phyloP scores from a whole-genome alignment of 2,329 filamentous ascomycete species.

The Aspergillus fumigatiaffinis region DNA sequence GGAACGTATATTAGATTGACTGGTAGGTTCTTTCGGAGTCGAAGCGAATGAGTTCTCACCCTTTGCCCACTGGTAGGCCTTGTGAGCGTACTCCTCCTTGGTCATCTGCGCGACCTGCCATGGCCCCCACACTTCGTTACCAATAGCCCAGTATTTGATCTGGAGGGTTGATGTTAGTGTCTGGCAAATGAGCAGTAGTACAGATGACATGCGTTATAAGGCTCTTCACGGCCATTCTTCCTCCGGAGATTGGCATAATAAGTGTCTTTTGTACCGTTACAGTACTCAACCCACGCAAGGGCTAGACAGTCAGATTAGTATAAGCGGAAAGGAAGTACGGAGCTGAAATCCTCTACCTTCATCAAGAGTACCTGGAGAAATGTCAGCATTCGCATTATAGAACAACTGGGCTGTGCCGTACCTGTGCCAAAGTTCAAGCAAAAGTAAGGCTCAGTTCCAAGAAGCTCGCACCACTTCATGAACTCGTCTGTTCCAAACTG shows the following conservation, averaged over 20 bases:
- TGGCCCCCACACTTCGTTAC: slow-evolving; percentile 65
- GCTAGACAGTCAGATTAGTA: slow-evolving; percentile 33
- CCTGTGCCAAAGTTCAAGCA: slow-evolving; percentile 79
- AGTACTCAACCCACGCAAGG: slow-evolving; percentile 80
- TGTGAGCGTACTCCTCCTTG: slow-evolving; percentile 56
- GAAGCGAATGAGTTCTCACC: slow-evolving; percentile 23
- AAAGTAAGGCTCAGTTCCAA: slow-evolving; percentile 74
- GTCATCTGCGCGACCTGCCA: slow-evolving; percentile 60
- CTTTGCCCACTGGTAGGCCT: slow-evolving; percentile 58
- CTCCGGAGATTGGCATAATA: slow-evolving; percentile 78
- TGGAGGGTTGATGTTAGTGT: slow-evolving; percentile 15
- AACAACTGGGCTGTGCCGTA: slow-evolving; percentile 28
- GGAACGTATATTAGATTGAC: slow-evolving; percentile 5
- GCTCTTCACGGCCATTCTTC: slow-evolving; percentile 69
- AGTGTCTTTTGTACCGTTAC: slow-evolving; percentile 72
- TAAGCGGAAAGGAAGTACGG: neutral
- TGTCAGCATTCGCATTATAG: slow-evolving; percentile 6
- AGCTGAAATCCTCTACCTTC: slow-evolving; percentile 41
- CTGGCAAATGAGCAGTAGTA: neutral
- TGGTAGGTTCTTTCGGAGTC: neutral
- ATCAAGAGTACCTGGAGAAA: slow-evolving; percentile 39
- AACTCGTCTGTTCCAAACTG: slow-evolving; percentile 84
- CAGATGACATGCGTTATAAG: slow-evolving; percentile 57
- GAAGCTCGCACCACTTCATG: slow-evolving; percentile 70
- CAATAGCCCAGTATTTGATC: slow-evolving; percentile 81